A percentile compares a stretch with the other conserved stretches of the same genome.
Conservation (phyloP, 2,329 filamentous ascomycete genomes). For the Hymenoscyphus albidus region DNA sequence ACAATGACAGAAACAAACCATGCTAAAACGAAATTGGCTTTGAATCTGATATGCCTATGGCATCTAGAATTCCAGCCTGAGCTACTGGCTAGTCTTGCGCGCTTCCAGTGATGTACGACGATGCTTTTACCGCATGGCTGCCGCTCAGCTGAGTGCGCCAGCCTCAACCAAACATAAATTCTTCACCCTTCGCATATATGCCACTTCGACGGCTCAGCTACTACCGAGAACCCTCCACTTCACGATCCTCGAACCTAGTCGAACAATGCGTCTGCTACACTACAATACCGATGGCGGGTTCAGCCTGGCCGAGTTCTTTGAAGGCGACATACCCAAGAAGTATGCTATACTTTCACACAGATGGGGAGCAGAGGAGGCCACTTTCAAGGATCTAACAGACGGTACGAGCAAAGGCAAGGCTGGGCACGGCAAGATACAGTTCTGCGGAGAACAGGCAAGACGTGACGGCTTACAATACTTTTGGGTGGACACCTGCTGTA, state of each 20-base stretch:
- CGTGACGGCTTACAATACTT: conserved; percentile 15
- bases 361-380: conserved; percentile 19
- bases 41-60: too few relatives aligned
- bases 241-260: conserved; percentile 6
- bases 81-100: too few relatives aligned
- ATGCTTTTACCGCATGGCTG: conserved; percentile 21
- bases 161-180: conserved; percentile 15
- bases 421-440: conserved; percentile 17
- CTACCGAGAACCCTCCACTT: not conserved
- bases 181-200: conserved; percentile 5
- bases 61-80: too few relatives aligned
- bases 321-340: conserved; percentile 15
- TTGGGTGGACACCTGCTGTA: conserved; percentile 26
- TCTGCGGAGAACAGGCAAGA: conserved; percentile 19
- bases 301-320: conserved; percentile 17
- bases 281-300: conserved; percentile 12
- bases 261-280: conserved; percentile 20
- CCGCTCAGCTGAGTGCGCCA: conserved; percentile 22
- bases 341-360: conserved; percentile 31
- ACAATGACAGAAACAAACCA: too few relatives aligned
- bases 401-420: conserved; percentile 8
- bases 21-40: too few relatives aligned
- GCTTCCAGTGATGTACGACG: conserved; percentile 19
- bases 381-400: conserved; percentile 14
- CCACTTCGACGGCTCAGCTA: conserved; percentile 1